Conservation (phyloP, 2,329 filamentous ascomycete genomes). For the Xylaria multiplex region DNA sequence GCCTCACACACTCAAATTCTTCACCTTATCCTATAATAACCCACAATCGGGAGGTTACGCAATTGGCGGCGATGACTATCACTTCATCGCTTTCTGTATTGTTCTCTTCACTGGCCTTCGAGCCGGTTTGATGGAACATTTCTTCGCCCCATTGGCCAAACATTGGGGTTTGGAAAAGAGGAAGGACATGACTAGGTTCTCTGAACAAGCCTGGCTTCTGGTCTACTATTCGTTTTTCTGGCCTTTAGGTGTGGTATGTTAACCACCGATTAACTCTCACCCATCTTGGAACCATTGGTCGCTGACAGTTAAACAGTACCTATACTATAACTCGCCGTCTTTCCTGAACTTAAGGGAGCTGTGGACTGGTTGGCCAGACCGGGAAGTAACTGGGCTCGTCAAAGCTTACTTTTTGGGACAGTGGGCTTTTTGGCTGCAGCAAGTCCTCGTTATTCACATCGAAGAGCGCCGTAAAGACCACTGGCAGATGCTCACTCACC, state of each 20-base stretch:
- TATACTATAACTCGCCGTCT: constrained; percentile 81
- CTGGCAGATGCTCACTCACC: constrained; percentile 94
- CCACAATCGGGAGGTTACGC: constrained; percentile 74
- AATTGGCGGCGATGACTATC: constrained; percentile 81
- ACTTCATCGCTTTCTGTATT: constrained; percentile 80
- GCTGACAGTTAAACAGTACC: constrained; percentile 67
- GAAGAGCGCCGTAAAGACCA: constrained; percentile 95
- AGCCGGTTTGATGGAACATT: constrained; percentile 85
- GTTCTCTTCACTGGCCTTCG: constrained; percentile 88
- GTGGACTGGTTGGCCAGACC: constrained; percentile 86
- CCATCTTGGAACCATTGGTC: background rate
- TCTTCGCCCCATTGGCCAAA: constrained; percentile 81
- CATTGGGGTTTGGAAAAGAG: constrained; percentile 76
- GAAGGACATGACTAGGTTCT: constrained; percentile 84
- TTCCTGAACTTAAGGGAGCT: constrained; percentile 80
- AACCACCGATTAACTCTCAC: background rate
- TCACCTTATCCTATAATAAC: constrained; percentile 86
- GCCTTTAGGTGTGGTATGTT: constrained; percentile 80
- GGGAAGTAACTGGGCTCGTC: constrained; percentile 76
- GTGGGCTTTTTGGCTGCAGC: constrained; percentile 92
- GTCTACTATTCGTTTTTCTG: constrained; percentile 86
- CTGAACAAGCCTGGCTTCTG: constrained; percentile 92
- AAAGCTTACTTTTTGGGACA: constrained; percentile 93
- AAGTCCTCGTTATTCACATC: constrained; percentile 92
- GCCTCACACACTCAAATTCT: constrained; percentile 85